Percentiles rank a stretch among this genome's conserved stretches.
Evolutionary conservation across 176 grass and related monocot species (phyloP).

Genomic region (Phoenix roebelenii): DNA sequence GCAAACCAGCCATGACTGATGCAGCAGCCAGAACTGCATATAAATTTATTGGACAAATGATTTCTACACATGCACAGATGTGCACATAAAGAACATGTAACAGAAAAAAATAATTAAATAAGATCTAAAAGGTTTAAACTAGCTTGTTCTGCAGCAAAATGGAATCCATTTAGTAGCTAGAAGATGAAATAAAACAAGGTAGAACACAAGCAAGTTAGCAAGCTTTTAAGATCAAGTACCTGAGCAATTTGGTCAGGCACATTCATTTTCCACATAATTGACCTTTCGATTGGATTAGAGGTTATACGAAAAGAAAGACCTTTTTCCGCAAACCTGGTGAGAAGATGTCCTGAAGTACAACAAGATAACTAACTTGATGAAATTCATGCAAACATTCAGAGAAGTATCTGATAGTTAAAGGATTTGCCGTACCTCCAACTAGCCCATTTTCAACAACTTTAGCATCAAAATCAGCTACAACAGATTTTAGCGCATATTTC

Average conservation of each 20-base stretch:
- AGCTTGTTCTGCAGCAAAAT: too few relatives aligned
- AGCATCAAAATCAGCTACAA: constrained; percentile 50
- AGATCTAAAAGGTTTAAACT: too few relatives aligned
- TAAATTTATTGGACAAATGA: too few relatives aligned
- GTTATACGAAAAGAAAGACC: constrained; percentile 27
- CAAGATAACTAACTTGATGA: not conserved
- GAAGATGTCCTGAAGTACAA: constrained; percentile 43
- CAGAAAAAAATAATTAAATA: too few relatives aligned
- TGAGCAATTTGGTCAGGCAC: constrained; percentile 45
- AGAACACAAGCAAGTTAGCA: not conserved
- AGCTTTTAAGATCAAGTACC: constrained; percentile 4
- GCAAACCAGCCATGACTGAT: too few relatives aligned
- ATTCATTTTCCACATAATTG: constrained; percentile 73
- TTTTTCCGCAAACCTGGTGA: constrained; percentile 47
- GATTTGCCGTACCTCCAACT: constrained; percentile 48
- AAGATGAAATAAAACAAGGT: too few relatives aligned
- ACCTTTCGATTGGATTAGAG: constrained; percentile 39
- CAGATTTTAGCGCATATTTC: constrained; percentile 56
- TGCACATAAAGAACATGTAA: too few relatives aligned
- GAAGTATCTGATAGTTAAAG: not conserved
- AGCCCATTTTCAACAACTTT: constrained; percentile 48
- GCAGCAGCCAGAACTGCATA: too few relatives aligned
- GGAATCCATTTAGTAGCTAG: too few relatives aligned
- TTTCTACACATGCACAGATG: too few relatives aligned
- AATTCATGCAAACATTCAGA: not conserved